Evolutionary conservation across 495 filamentous ascomycete genomes (phyloP).

Genomic region (Xanthoparmelia taractica): DNA sequence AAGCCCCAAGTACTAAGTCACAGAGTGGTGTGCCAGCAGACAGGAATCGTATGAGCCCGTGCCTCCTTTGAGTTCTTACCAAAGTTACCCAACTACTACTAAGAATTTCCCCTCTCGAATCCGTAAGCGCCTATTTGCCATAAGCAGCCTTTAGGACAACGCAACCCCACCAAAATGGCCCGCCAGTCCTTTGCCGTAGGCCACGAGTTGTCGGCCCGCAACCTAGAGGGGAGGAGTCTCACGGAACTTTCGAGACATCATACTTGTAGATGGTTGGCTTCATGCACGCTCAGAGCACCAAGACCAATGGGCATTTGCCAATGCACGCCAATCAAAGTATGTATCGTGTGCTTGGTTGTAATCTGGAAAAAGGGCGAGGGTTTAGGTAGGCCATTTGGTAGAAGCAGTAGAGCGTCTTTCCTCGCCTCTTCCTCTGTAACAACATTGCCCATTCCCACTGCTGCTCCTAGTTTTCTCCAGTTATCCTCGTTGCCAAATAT

Average conservation of each 20-base stretch:
- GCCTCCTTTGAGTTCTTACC: too few species aligned
- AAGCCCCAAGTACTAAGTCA: neutral
- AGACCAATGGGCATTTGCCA: constrained; percentile 7
- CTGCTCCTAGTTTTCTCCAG: neutral
- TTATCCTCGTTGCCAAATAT: neutral
- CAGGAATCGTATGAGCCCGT: neutral
- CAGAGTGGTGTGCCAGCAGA: constrained; percentile 4
- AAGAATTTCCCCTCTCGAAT: constrained; percentile 1
- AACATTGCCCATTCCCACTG: neutral
- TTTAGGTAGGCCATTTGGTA: neutral
- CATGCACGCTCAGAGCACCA: constrained; percentile 8
- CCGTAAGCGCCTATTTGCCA: neutral
- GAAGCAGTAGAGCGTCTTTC: neutral
- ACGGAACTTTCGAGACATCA: constrained; percentile 8
- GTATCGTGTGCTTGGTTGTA: constrained; percentile 6
- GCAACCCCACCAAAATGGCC: constrained; percentile 9
- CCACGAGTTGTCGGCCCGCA: constrained; percentile 24
- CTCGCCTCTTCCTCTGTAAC: neutral
- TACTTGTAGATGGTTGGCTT: constrained; percentile 7
- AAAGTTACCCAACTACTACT: too few species aligned
- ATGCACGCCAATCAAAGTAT: neutral
- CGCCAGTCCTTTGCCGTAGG: constrained; percentile 10
- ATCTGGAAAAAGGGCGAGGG: neutral
- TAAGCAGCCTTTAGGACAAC: neutral
- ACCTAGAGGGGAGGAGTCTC: constrained; percentile 14